Evolutionary conservation across 257 asterid species (phyloP).

Genomic region (Solanum chiquidenum): DNA sequence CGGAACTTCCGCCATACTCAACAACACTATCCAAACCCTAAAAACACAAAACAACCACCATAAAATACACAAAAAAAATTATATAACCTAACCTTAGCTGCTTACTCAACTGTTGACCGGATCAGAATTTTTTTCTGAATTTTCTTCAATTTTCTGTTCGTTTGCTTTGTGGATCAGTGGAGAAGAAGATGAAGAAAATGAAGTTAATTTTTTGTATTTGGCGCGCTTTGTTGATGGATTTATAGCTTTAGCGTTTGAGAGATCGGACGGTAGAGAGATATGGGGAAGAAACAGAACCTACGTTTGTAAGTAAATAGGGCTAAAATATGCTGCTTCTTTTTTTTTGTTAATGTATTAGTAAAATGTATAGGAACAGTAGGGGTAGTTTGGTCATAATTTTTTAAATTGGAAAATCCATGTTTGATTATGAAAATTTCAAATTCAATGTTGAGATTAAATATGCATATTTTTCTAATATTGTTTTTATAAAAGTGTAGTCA

Average conservation of each 20-base stretch:
- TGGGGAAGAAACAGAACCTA: not conserved
- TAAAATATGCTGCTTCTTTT: not conserved
- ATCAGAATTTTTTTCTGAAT: not conserved
- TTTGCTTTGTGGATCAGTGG: not conserved
- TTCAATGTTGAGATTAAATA: not conserved
- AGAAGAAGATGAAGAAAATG: not conserved
- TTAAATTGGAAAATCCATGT: too few species aligned
- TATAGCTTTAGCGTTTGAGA: not conserved
- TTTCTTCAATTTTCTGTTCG: not conserved
- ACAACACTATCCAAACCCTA: conserved; percentile 28
- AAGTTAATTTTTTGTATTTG: not conserved
- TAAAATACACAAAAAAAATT: not conserved
- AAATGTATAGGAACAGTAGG: not conserved
- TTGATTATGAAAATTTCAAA: not conserved
- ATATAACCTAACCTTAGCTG: not conserved
- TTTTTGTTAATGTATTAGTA: not conserved
- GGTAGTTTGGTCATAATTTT: not conserved
- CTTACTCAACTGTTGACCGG: not conserved
- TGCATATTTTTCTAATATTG: not conserved
- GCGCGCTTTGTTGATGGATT: not conserved
- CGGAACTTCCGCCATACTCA: conserved; percentile 18
- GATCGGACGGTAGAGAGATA: not conserved
- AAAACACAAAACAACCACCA: not conserved
- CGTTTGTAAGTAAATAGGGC: not conserved
- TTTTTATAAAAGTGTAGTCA: not conserved